Percentiles rank a stretch among this genome's conserved stretches.
Conservation (phyloP, 2,329 filamentous ascomycete genomes). For the Fusarium mundagurra region DNA sequence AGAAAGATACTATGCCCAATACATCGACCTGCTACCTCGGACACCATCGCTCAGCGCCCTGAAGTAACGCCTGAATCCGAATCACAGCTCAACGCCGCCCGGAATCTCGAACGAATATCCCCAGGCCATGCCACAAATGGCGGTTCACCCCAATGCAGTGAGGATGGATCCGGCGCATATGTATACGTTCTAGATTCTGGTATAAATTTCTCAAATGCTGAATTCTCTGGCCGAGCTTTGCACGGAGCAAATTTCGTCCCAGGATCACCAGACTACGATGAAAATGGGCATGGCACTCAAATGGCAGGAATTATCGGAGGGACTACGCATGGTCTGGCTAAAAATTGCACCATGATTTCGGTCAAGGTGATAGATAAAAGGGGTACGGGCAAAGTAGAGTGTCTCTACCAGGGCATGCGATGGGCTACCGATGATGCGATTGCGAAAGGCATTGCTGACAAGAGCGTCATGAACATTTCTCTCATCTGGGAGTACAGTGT, state of each 20-base stretch:
- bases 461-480: background rate
- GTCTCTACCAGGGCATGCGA: background rate
- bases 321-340: background rate
- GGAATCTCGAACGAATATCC: background rate
- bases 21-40: background rate
- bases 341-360: background rate
- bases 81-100: too few relatives aligned
- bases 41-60: background rate
- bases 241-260: background rate
- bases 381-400: background rate
- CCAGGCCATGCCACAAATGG: background rate
- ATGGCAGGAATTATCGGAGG: constrained; percentile 4
- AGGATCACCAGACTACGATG: background rate
- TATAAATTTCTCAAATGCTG: background rate
- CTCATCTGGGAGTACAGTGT: rapidly evolving
- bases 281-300: background rate
- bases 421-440: background rate
- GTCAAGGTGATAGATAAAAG: background rate
- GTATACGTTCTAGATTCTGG: background rate
- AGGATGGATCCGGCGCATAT: background rate
- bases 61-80: too few relatives aligned
- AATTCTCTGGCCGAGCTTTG: background rate
- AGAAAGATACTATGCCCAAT: rapidly evolving
- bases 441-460: background rate
- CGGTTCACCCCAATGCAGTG: rapidly evolving